These are phyloP conservation scores for Magnolia changhungtana DNA, from an alignment of 164 flowering plant genomes.

Conservation along the genomic window DNA sequence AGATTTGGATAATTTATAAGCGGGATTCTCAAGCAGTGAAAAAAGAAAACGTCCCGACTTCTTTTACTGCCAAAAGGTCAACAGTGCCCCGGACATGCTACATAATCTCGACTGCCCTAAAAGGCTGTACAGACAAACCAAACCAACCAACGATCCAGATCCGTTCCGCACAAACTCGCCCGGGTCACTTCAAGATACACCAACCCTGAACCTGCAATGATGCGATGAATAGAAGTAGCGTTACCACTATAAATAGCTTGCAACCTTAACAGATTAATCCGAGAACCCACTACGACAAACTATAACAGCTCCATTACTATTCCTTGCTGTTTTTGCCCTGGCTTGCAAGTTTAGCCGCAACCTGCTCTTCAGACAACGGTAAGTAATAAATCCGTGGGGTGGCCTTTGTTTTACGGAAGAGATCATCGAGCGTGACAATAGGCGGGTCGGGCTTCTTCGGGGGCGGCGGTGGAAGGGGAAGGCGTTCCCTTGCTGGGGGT, in stretches of 20 bases:
- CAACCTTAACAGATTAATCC: not conserved
- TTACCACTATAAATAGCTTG: too few species aligned
- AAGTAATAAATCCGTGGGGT: constrained; percentile 85
- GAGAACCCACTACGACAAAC: not conserved
- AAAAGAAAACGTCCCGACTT: too few species aligned
- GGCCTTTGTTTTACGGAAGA: constrained; percentile 72
- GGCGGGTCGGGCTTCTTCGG: constrained; percentile 67
- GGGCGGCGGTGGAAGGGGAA: constrained; percentile 54
- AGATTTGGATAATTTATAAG: too few species aligned
- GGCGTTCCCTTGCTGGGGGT: constrained; percentile 43
- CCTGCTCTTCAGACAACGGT: constrained; percentile 81
- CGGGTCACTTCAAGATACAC: not conserved
- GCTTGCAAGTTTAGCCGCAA: constrained; percentile 51
- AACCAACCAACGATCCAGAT: not conserved
- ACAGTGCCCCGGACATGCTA: too few species aligned
- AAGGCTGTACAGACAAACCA: not conserved
- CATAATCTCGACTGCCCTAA: not conserved
- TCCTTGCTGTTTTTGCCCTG: constrained; percentile 39
- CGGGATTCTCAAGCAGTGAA: too few species aligned
- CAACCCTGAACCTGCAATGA: not conserved
- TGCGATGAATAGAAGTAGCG: not conserved
- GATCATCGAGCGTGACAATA: constrained; percentile 77
- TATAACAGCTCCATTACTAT: constrained; percentile 15
- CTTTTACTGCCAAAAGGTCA: too few species aligned
- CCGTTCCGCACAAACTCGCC: not conserved